Evolutionary conservation across 352 stramenopile species (phyloP).

Genomic region (Phytophthora fragariaefolia): DNA sequence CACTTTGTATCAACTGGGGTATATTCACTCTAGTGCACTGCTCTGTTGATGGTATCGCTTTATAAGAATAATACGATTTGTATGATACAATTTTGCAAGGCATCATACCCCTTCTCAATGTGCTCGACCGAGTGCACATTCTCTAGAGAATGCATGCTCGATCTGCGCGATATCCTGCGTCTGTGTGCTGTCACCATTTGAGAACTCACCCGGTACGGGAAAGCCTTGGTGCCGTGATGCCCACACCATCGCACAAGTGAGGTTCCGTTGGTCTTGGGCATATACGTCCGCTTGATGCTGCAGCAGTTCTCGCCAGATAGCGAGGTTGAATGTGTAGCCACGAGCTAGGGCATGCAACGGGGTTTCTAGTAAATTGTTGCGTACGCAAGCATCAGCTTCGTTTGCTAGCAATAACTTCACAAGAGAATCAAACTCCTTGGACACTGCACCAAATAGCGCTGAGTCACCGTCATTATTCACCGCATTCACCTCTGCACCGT

Average conservation of each 20-base stretch:
- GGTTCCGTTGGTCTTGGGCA: constrained; percentile 21
- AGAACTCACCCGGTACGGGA: neutral
- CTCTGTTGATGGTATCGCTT: too few species aligned
- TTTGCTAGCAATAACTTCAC: constrained; percentile 29
- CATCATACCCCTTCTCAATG: too few species aligned
- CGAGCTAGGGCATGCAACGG: constrained; percentile 38
- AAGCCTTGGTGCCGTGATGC: constrained; percentile 8
- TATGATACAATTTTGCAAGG: too few species aligned
- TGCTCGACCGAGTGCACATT: constrained; percentile 7
- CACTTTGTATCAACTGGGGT: too few species aligned
- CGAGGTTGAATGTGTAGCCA: constrained; percentile 32
- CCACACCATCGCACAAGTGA: constrained; percentile 34
- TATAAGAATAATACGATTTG: too few species aligned
- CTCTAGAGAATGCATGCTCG: constrained; percentile 7
- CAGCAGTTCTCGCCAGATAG: constrained; percentile 34
- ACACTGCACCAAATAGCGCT: constrained; percentile 37
- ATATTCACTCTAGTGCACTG: too few species aligned
- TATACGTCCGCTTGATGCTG: constrained; percentile 23
- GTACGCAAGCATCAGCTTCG: constrained; percentile 22
- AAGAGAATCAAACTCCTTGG: constrained; percentile 26
- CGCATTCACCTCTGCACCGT: constrained; percentile 40
- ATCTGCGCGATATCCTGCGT: constrained; percentile 16
- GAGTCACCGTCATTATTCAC: constrained; percentile 38
- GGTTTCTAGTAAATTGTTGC: constrained; percentile 26
- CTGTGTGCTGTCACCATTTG: neutral